Evolutionary conservation across 2,329 filamentous ascomycete genomes (phyloP).

Genomic region (Aspergillus aculeatinus): DNA sequence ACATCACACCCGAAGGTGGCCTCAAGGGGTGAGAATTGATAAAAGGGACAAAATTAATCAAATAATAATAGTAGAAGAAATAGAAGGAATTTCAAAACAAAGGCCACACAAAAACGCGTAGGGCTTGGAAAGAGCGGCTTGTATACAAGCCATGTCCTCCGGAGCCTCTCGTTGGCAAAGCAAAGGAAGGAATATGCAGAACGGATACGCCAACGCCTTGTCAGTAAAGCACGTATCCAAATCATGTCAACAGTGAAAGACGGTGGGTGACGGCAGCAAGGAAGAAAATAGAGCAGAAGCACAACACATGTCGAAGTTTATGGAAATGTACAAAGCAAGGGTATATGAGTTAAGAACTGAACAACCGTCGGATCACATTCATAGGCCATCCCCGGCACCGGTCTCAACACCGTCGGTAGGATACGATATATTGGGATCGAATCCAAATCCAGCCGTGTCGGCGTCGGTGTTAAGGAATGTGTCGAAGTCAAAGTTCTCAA

Average conservation of each 20-base stretch:
- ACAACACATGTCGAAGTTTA: constrained; percentile 20
- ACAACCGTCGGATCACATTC: constrained; percentile 35
- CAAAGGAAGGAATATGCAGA: constrained; percentile 29
- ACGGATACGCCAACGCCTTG: constrained; percentile 38
- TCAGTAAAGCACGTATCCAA: constrained; percentile 34
- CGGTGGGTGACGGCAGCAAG: constrained; percentile 18
- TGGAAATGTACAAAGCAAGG: constrained; percentile 42
- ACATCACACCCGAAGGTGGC: constrained; percentile 10
- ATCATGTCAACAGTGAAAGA: constrained; percentile 25
- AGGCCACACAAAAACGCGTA: constrained; percentile 25
- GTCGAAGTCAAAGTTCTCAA: constrained; percentile 64
- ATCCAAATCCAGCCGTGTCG: constrained; percentile 43
- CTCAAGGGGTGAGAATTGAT: constrained; percentile 16
- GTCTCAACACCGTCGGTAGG: constrained; percentile 45
- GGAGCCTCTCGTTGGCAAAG: constrained; percentile 12
- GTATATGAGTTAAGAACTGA: constrained; percentile 39
- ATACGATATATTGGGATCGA: constrained; percentile 42
- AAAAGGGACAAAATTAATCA: constrained; percentile 16
- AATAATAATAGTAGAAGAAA: constrained; percentile 32
- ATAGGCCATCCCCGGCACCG: constrained; percentile 39
- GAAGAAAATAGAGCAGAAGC: constrained; percentile 13
- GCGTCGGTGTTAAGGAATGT: constrained; percentile 62
- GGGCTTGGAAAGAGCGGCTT: constrained; percentile 19
- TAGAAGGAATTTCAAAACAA: constrained; percentile 23
- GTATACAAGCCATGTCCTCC: constrained; percentile 15